Percentiles rank a stretch among this genome's conserved stretches.
phyloP scores from a whole-genome alignment of 164 flowering plant species.

The Vitis vinifera region DNA sequence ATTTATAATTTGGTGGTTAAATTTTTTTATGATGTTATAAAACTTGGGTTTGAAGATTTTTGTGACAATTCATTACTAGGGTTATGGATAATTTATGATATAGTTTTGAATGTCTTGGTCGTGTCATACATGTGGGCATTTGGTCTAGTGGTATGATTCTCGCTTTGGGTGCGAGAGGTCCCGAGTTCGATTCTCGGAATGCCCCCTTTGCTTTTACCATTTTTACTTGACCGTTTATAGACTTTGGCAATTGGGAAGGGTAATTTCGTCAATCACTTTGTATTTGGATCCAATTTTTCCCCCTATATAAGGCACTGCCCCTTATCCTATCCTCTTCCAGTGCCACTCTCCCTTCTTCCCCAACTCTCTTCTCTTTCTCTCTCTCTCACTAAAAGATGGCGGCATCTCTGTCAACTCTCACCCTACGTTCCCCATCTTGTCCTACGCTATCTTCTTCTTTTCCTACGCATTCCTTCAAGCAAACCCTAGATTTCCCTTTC shows the following conservation, averaged over 20 bases:
- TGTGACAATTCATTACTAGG: too few relatives aligned
- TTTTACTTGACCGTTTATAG: background rate
- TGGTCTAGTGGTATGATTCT: conserved; percentile 46
- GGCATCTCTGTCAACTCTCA: conserved; percentile 32
- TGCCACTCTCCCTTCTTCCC: background rate
- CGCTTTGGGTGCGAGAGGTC: conserved; percentile 90
- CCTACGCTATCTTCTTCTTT: conserved; percentile 22
- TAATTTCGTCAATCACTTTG: background rate
- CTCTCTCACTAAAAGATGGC: conserved; percentile 20
- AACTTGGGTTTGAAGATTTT: too few relatives aligned
- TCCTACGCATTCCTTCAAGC: conserved; percentile 21
- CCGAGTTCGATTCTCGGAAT: conserved; percentile 17
- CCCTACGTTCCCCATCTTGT: conserved; percentile 35
- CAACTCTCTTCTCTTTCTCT: conserved; percentile 7
- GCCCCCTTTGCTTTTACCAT: background rate
- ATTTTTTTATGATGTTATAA: too few relatives aligned
- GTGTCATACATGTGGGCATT: too few relatives aligned
- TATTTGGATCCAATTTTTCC: too few relatives aligned
- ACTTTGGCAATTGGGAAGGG: background rate
- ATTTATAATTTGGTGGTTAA: too few relatives aligned
- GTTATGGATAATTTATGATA: too few relatives aligned
- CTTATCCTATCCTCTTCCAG: conserved; percentile 17
- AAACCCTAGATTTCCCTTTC: conserved; percentile 8
- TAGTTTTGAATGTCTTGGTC: rapidly evolving
- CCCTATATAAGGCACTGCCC: background rate